Percentiles rank a stretch among this genome's conserved stretches.
phyloP scores from a whole-genome alignment of 164 flowering plant genomes.

The Platanus orientalis region DNA sequence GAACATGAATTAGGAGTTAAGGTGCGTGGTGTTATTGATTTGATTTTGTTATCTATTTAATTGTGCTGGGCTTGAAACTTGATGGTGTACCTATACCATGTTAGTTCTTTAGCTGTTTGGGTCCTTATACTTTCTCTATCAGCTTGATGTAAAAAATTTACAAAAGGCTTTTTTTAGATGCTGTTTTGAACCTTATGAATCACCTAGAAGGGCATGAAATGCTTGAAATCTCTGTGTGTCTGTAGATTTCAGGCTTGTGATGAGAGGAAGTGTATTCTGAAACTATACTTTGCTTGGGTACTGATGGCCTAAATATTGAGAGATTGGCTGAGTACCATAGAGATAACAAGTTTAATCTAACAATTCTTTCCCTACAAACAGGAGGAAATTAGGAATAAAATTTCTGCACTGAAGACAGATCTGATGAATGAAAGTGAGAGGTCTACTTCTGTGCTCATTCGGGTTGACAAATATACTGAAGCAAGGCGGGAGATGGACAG shows the following conservation, averaged over 20 bases:
- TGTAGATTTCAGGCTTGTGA: no score
- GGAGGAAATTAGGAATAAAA: conserved; percentile 66
- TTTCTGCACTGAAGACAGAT: conserved; percentile 48
- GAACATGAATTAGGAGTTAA: conserved; percentile 41
- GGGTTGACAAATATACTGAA: conserved; percentile 47
- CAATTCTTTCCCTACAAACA: conserved; percentile 13
- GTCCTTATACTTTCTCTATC: neutral
- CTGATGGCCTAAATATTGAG: no score
- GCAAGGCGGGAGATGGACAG: conserved; percentile 58
- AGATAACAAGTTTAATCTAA: no score
- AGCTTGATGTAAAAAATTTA: no score
- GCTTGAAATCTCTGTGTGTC: neutral
- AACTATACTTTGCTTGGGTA: no score
- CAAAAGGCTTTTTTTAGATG: neutral
- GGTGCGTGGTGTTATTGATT: conserved; percentile 38
- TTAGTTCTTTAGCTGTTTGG: neutral
- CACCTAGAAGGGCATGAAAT: neutral
- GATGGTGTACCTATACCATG: neutral
- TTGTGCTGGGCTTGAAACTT: neutral
- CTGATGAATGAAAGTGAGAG: conserved; percentile 41
- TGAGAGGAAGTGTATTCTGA: neutral
- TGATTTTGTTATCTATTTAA: neutral
- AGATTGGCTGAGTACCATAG: no score
- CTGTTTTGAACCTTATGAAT: neutral
- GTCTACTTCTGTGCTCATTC: conserved; percentile 37